A percentile compares a stretch with the other conserved stretches of the same genome.
phyloP scores from a whole-genome alignment of 2,329 filamentous ascomycete species.

The Paecilomyces sp. region DNA sequence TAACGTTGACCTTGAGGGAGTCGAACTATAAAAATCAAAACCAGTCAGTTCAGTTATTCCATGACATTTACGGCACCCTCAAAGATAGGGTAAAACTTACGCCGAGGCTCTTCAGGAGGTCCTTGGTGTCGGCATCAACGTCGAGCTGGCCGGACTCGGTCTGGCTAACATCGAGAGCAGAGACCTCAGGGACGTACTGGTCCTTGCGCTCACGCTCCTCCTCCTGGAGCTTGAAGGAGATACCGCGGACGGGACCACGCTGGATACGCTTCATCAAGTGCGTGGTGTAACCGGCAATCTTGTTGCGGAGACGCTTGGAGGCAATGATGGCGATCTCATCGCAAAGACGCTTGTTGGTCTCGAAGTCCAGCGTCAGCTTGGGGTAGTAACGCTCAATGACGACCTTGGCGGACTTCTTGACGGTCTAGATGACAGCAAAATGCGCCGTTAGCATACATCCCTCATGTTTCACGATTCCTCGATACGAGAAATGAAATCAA shows the following conservation, averaged over 20 bases:
- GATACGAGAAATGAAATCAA: background rate
- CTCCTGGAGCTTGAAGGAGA: conserved; percentile 99
- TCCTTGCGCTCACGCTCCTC: conserved; percentile 99
- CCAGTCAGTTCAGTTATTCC: background rate
- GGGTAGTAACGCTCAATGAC: conserved; percentile 99
- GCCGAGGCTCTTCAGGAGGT: conserved; percentile 95
- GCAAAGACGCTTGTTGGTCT: conserved; percentile 99
- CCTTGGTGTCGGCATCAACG: conserved; percentile 96
- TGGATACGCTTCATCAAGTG: conserved; percentile 99
- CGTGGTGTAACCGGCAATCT: conserved; percentile 99
- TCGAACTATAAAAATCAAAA: conserved; percentile 64
- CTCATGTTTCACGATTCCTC: background rate
- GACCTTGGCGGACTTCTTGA: conserved; percentile 93
- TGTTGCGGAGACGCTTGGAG: conserved; percentile 98
- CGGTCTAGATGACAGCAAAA: conserved; percentile 45
- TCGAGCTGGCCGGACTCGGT: conserved; percentile 89
- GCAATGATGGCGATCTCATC: conserved; percentile 99
- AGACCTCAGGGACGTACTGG: conserved; percentile 99
- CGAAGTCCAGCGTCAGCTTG: conserved; percentile 97
- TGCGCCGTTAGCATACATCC: conserved; percentile 2
- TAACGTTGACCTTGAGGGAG: conserved; percentile 92
- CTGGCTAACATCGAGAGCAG: conserved; percentile 96
- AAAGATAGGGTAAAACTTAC: conserved; percentile 54
- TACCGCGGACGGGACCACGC: conserved; percentile 97
- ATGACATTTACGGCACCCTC: background rate